phyloP scores from a whole-genome alignment of 768 basidiomycete species.

The Hypsizygus marmoreus region DNA sequence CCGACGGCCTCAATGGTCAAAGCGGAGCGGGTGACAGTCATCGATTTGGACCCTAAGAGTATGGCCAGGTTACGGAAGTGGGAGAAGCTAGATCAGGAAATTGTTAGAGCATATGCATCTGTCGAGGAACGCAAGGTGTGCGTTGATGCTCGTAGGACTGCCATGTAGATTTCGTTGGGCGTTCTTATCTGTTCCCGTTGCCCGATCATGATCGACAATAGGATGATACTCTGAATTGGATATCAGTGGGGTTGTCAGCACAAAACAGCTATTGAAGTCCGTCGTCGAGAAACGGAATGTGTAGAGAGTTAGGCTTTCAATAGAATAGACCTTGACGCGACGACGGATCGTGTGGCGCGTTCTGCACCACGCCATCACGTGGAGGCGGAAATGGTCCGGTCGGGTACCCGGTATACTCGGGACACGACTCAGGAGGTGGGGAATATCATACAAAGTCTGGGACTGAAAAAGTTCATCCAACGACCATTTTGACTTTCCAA shows the following conservation, averaged over 20 bases:
- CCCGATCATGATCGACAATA: too few relatives aligned
- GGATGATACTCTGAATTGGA: background rate
- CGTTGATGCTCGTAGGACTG: constrained; percentile 24
- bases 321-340: background rate
- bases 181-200: background rate
- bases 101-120: constrained; percentile 49
- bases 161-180: background rate
- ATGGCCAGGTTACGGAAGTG: constrained; percentile 66
- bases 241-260: background rate
- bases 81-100: constrained; percentile 70
- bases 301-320: background rate
- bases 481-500: background rate
- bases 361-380: too few relatives aligned
- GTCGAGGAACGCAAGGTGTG: constrained; percentile 30
- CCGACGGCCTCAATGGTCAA: constrained; percentile 14
- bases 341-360: background rate
- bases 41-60: constrained; percentile 87
- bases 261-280: too few relatives aligned
- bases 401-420: too few relatives aligned
- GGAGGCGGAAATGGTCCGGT: constrained; percentile 24
- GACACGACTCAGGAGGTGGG: too few relatives aligned
- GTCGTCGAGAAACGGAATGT: constrained; percentile 3
- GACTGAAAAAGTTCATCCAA: too few relatives aligned
- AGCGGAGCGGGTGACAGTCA: constrained; percentile 55
- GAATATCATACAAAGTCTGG: too few relatives aligned